Evolutionary conservation across 306 rosid genomes (phyloP).

Genomic region (Hylodesmum podocarpum): DNA sequence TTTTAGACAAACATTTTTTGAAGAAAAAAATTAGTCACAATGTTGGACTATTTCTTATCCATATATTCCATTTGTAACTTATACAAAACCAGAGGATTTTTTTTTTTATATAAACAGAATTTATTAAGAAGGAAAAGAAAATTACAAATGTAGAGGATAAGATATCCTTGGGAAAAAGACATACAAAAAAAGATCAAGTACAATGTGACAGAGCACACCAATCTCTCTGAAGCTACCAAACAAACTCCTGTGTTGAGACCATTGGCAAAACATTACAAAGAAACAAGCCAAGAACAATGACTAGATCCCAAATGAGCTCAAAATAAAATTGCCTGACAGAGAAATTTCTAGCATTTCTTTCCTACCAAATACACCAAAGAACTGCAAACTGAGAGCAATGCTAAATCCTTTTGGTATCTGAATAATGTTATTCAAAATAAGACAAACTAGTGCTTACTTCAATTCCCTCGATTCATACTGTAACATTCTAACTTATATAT

Average conservation of each 20-base stretch:
- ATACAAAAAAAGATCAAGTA: background rate
- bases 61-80: conserved; percentile 4
- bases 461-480: background rate
- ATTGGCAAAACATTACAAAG: background rate
- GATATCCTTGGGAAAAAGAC: background rate
- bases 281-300: background rate
- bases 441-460: background rate
- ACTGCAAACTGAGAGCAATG: background rate
- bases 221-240: background rate
- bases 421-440: background rate
- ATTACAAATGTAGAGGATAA: background rate
- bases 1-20: background rate
- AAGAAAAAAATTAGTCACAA: background rate
- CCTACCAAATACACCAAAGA: background rate
- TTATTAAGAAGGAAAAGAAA: background rate
- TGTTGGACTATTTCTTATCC: background rate
- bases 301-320: background rate
- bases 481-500: background rate
- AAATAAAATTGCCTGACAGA: background rate
- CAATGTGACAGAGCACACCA: background rate
- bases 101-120: background rate
- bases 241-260: background rate
- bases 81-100: background rate
- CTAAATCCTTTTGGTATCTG: background rate
- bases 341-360: background rate